Evolutionary conservation across 2,329 filamentous ascomycete species (phyloP).

Genomic region (Stachybotrys chartarum): DNA sequence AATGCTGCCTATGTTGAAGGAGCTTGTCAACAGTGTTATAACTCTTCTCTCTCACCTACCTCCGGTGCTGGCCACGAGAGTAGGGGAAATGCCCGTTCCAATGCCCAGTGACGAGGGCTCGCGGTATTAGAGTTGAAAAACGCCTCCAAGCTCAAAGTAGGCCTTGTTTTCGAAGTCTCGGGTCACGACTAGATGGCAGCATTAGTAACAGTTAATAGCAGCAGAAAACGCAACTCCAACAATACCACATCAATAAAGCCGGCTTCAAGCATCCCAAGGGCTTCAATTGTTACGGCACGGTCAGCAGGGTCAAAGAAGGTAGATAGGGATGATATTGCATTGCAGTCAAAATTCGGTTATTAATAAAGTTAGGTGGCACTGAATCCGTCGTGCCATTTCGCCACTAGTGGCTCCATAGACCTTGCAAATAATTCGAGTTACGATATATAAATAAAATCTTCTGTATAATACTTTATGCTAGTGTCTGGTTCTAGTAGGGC

Average conservation of each 20-base stretch:
- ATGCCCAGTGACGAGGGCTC: not conserved
- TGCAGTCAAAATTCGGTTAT: no score
- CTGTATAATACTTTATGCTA: no score
- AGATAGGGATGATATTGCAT: no score
- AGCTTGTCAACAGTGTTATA: not conserved
- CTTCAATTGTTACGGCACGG: no score
- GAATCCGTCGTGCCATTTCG: no score
- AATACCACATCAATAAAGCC: not conserved
- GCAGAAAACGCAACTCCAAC: not conserved
- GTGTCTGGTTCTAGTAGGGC: no score
- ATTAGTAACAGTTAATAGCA: no score
- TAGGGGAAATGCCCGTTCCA: not conserved
- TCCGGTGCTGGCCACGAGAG: not conserved
- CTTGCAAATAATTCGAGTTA: no score
- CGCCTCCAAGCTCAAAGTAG: not conserved
- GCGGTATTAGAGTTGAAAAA: not conserved
- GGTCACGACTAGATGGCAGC: not conserved
- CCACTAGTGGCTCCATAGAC: no score
- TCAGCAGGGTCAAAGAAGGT: no score
- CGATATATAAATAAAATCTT: no score
- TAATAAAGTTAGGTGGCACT: no score
- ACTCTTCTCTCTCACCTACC: not conserved
- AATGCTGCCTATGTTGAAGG: not conserved
- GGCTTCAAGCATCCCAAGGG: not conserved
- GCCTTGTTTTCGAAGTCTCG: not conserved